Conservation (phyloP, 2,329 filamentous ascomycete genomes). For the Ceratocystis albifundus region DNA sequence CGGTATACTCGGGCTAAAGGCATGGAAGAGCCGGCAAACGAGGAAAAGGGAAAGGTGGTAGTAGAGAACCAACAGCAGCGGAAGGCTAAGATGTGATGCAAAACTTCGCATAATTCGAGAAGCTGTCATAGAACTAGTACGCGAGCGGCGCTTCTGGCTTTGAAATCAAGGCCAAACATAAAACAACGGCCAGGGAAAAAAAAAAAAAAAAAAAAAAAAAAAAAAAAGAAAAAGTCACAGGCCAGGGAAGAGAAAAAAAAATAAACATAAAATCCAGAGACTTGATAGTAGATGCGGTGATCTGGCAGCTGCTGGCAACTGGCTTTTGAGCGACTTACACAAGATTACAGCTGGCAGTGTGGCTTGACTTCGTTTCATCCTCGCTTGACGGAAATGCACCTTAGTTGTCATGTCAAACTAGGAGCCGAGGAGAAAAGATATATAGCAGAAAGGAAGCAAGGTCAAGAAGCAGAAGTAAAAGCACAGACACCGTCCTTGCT, state of each 20-base stretch:
- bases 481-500: not conserved
- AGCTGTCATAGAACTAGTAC: not conserved
- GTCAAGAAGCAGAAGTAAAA: not conserved
- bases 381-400: not conserved
- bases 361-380: not conserved
- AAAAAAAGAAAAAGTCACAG: not conserved
- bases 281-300: no score
- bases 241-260: not conserved
- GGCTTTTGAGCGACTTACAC: not conserved
- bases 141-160: not conserved
- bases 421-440: not conserved
- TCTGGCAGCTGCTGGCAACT: not conserved
- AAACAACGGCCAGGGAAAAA: not conserved
- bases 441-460: not conserved
- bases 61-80: not conserved
- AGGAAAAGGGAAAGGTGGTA: not conserved
- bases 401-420: constrained; percentile 3
- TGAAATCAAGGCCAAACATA: not conserved
- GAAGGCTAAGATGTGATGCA: not conserved
- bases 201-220: not conserved
- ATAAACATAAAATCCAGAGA: not conserved
- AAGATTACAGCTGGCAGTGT: not conserved
- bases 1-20: not conserved
- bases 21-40: not conserved
- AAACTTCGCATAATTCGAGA: not conserved